phyloP scores from a whole-genome alignment of 352 stramenopile species.

The Thalassiosira delicatula region DNA sequence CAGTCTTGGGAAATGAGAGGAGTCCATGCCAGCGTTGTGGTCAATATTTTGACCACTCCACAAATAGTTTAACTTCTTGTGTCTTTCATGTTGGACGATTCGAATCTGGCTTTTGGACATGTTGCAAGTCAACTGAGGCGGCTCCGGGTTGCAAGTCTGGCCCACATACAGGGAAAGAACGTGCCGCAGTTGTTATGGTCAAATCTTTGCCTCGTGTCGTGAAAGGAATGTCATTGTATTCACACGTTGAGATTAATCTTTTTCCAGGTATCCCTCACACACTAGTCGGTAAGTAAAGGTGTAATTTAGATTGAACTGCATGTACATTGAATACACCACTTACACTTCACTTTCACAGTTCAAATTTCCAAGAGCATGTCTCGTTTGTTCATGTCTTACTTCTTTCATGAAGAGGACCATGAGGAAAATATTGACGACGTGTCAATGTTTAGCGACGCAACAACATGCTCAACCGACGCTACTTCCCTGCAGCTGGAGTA shows the following conservation, averaged over 20 bases:
- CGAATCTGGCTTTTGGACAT: conserved; percentile 56
- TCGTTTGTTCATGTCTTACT: conserved; percentile 70
- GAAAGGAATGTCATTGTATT: conserved; percentile 65
- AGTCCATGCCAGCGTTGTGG: conserved; percentile 66
- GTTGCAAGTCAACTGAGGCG: conserved; percentile 48
- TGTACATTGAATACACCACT: no score
- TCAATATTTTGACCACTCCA: conserved; percentile 61
- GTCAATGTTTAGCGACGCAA: conserved; percentile 35
- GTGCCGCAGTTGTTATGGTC: conserved; percentile 54
- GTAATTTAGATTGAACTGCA: no score
- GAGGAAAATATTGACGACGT: conserved; percentile 44
- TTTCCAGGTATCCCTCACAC: conserved; percentile 62
- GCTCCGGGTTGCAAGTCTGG: conserved; percentile 63
- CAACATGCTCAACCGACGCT: conserved; percentile 25
- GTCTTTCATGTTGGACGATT: conserved; percentile 57
- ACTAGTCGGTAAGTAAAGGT: conserved; percentile 23
- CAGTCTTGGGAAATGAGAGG: conserved; percentile 57
- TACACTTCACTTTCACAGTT: no score
- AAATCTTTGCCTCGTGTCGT: conserved; percentile 61
- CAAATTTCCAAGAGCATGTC: conserved; percentile 67
- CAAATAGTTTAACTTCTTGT: conserved; percentile 68
- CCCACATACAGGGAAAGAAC: conserved; percentile 71
- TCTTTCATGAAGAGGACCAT: conserved; percentile 59
- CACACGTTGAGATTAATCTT: conserved; percentile 71
- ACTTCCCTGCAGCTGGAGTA: conserved; percentile 22